Base-by-base conservation (phyloP, 2,329 filamentous ascomycete genomes). In the Xylariales sp. region DNA sequence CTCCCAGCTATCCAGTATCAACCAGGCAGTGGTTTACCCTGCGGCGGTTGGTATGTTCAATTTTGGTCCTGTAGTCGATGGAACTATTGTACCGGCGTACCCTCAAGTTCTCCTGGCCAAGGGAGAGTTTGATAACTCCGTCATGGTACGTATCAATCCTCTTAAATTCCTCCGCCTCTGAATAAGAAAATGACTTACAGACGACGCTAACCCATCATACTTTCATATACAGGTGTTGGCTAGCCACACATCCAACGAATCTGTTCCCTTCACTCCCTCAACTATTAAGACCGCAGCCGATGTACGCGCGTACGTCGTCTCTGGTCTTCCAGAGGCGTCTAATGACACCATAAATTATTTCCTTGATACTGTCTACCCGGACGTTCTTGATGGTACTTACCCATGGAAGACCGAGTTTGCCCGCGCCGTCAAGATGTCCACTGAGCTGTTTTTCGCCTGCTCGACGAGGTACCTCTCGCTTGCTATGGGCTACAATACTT, bases 381-480 rank as follows among this genome's bases (percentile, higher is more conserved):
- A 67, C 2, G 49, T 69, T 24, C 72, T 67, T 46, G 56, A 57
- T 46, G 70, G 66, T 28, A 35, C 37, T 2, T 50, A 57, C 40
- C 49, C 51, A 10, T 79, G 77, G 55, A 63, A 47, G 1, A 63
- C 57, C 31, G 47, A 69, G 25, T 65, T 65, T 45, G 55, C 51
- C 12, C 68, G 74, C 8, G 57, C 58, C 1, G 52, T 56, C 10
- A 56, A 67, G 2, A 51, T 70, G 12, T 52, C 62, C 29, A 52
- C 63, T 12, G 75, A 79, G 38, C 40, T 53, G 4, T 41, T 53
- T 42, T 72, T 75, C 48, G 57, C 58, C 24, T 79, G 76, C 63
- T 74, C 74, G 47, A 67, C 72, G 13, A 61, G 67, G 48, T 75
- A 65, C 48, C 58, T 78, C 5, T 62, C 64, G 40, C 57, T 54